Conservation (phyloP, 2,329 filamentous ascomycete genomes). For the Thyridium curvatum region DNA sequence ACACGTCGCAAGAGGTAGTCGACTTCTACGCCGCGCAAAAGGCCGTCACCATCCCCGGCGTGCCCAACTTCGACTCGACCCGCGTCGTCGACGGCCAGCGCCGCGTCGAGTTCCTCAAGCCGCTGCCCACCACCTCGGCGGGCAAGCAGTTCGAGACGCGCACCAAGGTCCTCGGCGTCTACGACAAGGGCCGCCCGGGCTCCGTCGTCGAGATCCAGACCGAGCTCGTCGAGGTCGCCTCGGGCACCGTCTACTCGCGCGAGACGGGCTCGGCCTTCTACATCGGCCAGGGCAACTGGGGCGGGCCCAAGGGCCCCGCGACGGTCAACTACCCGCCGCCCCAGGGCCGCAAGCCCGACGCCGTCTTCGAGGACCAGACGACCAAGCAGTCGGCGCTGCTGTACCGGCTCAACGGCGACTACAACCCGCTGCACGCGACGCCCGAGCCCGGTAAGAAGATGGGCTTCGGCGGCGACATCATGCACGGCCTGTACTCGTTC, state of each 20-base stretch:
- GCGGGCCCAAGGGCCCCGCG: conserved; percentile 82
- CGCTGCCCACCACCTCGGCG: conserved; percentile 63
- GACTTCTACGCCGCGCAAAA: conserved; percentile 75
- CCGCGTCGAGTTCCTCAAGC: conserved; percentile 69
- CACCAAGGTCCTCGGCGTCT: conserved; percentile 74
- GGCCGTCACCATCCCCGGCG: conserved; percentile 61
- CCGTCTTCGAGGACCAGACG: conserved; percentile 63
- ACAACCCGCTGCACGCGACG: conserved; percentile 86
- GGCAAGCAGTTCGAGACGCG: conserved; percentile 71
- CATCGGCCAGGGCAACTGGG: conserved; percentile 76
- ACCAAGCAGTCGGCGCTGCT: conserved; percentile 66
- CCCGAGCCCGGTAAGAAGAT: conserved; percentile 81
- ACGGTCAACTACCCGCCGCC: conserved; percentile 71
- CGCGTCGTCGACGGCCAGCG: conserved; percentile 82
- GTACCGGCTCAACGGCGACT: conserved; percentile 86
- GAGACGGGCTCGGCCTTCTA: conserved; percentile 69
- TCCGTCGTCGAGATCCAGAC: conserved; percentile 77
- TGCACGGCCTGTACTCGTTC: conserved; percentile 86
- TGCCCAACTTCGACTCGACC: conserved; percentile 68
- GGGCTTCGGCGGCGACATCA: conserved; percentile 85
- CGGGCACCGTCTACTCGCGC: conserved; percentile 64
- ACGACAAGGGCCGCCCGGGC: conserved; percentile 82
- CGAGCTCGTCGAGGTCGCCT: conserved; percentile 64
- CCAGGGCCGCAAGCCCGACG: conserved; percentile 63
- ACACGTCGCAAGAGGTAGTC: conserved; percentile 66